Base-by-base conservation (phyloP, 2,329 filamentous ascomycete species). In the Cytospora piceae region DNA sequence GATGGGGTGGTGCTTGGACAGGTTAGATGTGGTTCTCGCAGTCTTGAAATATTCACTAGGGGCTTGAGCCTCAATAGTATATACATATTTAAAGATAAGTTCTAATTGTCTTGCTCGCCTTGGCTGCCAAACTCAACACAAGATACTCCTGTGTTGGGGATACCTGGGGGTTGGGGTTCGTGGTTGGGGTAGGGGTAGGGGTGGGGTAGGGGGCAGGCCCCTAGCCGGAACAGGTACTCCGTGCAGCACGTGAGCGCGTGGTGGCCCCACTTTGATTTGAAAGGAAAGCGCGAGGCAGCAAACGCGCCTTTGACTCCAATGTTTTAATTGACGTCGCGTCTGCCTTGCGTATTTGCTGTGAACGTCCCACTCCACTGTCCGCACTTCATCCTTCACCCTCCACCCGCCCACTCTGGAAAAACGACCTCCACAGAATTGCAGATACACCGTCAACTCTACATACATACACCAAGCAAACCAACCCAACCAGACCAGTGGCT, bases 161-260 rank as follows among this genome's bases (percentile, higher is more conserved):
- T n/a, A n/a, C n/a, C n/a, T n/a, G n/a, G n/a, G n/a, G 27, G 27
- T 5, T 29, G 27, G 27, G 27, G 27, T 29, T 29, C 27, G 27
- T 29, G 27, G 27, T 5, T 29, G 27, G 27, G 27, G 27, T 29
- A 29, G 27, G 27, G 27, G 27, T 5, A 29, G 27, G 27, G 27
- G 27, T 29, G 5, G 27, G 27, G 27, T 29, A 3, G 5, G 27
- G n/a, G n/a, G n/a, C n/a, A n/a, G n/a, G n/a, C n/a, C n/a, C n/a
- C 27, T 29, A 29, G 27, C 27, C 46, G 20, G n/a, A 14, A 12
- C 3, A 24, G n/a, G n/a, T 22, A n/a, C 20, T 57, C 54, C 12
- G 54, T 57, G 32, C 27, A 57, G 46, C 46, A 49, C 46, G 60
- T 37, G 60, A 62, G 52, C 52, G 60, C 60, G 60, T 55, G 20